Conservation (phyloP, 148 eudicot genomes). For the Cornus kousa region DNA sequence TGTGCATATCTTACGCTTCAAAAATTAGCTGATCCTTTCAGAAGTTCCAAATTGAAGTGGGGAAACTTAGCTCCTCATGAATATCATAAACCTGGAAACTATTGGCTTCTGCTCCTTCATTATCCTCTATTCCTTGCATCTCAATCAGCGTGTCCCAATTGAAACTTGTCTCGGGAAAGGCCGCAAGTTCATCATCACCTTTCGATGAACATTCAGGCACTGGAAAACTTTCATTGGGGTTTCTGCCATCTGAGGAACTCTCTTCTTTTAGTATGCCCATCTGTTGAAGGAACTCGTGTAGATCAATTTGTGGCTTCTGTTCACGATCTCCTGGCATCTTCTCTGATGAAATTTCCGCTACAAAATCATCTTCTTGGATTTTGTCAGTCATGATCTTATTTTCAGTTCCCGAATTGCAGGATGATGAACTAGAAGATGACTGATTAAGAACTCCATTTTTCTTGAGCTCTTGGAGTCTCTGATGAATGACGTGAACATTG, state of each 20-base stretch:
- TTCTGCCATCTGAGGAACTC: constrained; percentile 11
- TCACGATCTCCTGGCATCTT: background rate
- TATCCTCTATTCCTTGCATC: constrained; percentile 32
- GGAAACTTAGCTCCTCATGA: constrained; percentile 37
- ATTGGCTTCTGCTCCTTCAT: constrained; percentile 30
- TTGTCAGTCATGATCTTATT: background rate
- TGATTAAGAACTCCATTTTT: constrained; percentile 28
- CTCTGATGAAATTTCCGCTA: constrained; percentile 15
- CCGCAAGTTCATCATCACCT: constrained; percentile 23
- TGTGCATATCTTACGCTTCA: background rate
- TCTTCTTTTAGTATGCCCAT: constrained; percentile 63
- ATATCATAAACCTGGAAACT: constrained; percentile 29
- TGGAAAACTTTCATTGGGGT: constrained; percentile 6
- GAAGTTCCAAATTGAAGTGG: constrained; percentile 59
- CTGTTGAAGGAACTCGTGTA: constrained; percentile 80
- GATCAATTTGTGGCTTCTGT: constrained; percentile 85
- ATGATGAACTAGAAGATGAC: constrained; percentile 26
- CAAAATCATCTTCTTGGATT: constrained; percentile 7
- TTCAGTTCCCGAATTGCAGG: constrained; percentile 25
- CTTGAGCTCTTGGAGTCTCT: constrained; percentile 74
- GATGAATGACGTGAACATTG: constrained; percentile 73
- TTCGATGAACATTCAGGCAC: constrained; percentile 15
- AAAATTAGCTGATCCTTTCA: constrained; percentile 14
- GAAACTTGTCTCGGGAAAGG: constrained; percentile 28
- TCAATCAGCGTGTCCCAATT: constrained; percentile 73